A percentile compares a stretch with the other conserved stretches of the same genome.
phyloP scores from a whole-genome alignment of 441 rosid species.

The Viola pubescens region DNA sequence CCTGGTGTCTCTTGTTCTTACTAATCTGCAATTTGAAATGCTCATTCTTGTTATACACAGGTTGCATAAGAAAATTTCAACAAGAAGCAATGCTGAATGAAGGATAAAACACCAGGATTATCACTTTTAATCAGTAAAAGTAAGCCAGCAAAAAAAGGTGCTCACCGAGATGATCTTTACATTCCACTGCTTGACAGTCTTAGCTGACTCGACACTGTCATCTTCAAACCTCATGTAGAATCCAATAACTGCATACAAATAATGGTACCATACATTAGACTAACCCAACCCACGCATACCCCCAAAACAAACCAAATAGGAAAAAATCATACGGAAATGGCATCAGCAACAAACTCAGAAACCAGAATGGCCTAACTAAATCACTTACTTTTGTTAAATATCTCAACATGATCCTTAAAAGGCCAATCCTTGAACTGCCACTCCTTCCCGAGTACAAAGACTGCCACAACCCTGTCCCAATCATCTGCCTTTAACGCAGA shows the following conservation, averaged over 20 bases:
- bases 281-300: background rate
- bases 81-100: background rate
- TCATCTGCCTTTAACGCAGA: slow-evolving; percentile 75
- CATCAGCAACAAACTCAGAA: background rate
- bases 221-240: slow-evolving; percentile 89
- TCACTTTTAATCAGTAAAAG: background rate
- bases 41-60: background rate
- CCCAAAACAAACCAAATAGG: background rate
- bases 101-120: background rate
- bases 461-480: slow-evolving; percentile 92
- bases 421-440: slow-evolving; percentile 99
- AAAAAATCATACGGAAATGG: background rate
- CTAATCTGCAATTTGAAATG: slow-evolving; percentile 54
- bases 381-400: slow-evolving; percentile 76
- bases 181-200: slow-evolving; percentile 93
- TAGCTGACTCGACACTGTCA: slow-evolving; percentile 86
- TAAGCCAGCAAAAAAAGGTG: background rate
- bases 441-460: slow-evolving; percentile 86
- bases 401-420: slow-evolving; percentile 87
- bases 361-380: slow-evolving; percentile 1
- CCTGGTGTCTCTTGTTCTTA: slow-evolving; percentile 92
- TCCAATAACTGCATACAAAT: slow-evolving; percentile 63
- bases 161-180: slow-evolving; percentile 88
- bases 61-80: background rate
- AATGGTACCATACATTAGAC: background rate